A percentile compares a stretch with the other conserved stretches of the same genome.
Conservation (phyloP, 352 stramenopile genomes). For the Phytophthora sp. region DNA sequence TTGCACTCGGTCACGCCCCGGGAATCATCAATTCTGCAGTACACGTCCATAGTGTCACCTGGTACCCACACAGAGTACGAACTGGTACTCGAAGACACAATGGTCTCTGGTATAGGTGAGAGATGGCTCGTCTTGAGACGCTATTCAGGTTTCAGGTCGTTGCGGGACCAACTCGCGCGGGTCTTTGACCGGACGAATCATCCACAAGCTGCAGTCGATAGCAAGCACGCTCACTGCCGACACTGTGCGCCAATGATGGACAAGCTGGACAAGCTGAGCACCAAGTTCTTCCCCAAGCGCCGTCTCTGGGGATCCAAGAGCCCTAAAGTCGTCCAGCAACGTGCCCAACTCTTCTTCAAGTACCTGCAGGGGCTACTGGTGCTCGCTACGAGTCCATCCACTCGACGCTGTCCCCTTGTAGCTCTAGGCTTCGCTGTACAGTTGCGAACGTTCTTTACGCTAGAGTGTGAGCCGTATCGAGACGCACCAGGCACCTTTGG, state of each 20-base stretch:
- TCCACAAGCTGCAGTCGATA: conserved; percentile 10
- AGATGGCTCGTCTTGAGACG: conserved; percentile 71
- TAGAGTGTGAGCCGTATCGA: conserved; percentile 51
- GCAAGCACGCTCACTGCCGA: conserved; percentile 54
- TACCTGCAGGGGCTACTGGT: conserved; percentile 66
- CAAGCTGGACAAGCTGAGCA: conserved; percentile 49
- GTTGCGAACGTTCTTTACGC: conserved; percentile 66
- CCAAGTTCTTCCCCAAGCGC: conserved; percentile 59
- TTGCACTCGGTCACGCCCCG: conserved; percentile 68
- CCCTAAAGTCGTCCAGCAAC: conserved; percentile 43
- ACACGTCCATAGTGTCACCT: conserved; percentile 50
- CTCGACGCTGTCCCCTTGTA: conserved; percentile 64
- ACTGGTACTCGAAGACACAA: conserved; percentile 47
- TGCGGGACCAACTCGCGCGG: conserved; percentile 60
- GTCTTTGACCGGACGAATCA: conserved; percentile 47
- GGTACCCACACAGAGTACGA: conserved; percentile 73
- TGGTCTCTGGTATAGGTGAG: conserved; percentile 26
- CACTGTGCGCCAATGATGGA: conserved; percentile 61
- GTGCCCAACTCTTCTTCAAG: conserved; percentile 56
- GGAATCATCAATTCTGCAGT: conserved; percentile 55
- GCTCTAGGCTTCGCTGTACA: conserved; percentile 56
- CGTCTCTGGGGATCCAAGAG: conserved; percentile 65
- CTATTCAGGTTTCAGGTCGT: conserved; percentile 69
- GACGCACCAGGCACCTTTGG: conserved; percentile 43
- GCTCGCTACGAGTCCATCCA: conserved; percentile 57